A percentile compares a stretch with the other conserved stretches of the same genome.
These are phyloP conservation scores for Calocybe gangraenosa DNA, from an alignment of 768 basidiomycete species.

Conservation along the genomic window DNA sequence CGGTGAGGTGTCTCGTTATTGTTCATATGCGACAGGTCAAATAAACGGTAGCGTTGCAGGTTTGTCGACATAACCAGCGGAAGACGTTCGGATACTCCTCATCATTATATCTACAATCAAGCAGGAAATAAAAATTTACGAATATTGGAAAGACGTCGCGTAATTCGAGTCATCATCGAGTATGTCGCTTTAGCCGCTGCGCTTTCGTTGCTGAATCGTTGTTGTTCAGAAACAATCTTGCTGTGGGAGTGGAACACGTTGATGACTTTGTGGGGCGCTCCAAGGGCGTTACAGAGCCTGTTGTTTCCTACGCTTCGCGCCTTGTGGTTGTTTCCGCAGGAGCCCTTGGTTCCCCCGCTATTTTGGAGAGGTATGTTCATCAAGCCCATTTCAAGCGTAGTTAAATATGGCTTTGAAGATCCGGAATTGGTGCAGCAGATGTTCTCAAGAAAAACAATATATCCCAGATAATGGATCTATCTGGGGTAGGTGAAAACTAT, in stretches of 20 bases:
- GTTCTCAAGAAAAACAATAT: constrained; percentile 48
- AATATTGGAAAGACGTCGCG: constrained; percentile 36
- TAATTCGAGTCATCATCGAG: constrained; percentile 48
- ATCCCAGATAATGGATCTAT: constrained; percentile 52
- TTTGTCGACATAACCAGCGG: constrained; percentile 51
- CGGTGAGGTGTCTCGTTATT: constrained; percentile 31
- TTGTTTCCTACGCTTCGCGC: constrained; percentile 31
- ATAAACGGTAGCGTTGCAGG: constrained; percentile 28
- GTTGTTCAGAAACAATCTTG: constrained; percentile 29
- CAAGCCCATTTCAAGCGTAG: neutral
- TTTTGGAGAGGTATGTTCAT: constrained; percentile 43
- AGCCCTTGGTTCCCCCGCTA: constrained; percentile 51
- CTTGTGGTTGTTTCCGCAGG: constrained; percentile 50
- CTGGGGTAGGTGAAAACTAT: constrained; percentile 74
- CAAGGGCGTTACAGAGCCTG: constrained; percentile 17
- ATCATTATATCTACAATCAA: constrained; percentile 48
- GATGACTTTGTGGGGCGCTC: constrained; percentile 27
- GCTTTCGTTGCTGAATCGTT: neutral
- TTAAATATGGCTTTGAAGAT: constrained; percentile 24
- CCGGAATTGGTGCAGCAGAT: constrained; percentile 59
- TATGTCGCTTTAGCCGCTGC: constrained; percentile 18
- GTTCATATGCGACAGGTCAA: neutral
- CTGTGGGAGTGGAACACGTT: constrained; percentile 51
- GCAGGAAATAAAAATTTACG: constrained; percentile 36
- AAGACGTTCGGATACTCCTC: constrained; percentile 51